These are phyloP conservation scores for Piper longum DNA, from an alignment of 164 flowering plant genomes.

Conservation along the genomic window DNA sequence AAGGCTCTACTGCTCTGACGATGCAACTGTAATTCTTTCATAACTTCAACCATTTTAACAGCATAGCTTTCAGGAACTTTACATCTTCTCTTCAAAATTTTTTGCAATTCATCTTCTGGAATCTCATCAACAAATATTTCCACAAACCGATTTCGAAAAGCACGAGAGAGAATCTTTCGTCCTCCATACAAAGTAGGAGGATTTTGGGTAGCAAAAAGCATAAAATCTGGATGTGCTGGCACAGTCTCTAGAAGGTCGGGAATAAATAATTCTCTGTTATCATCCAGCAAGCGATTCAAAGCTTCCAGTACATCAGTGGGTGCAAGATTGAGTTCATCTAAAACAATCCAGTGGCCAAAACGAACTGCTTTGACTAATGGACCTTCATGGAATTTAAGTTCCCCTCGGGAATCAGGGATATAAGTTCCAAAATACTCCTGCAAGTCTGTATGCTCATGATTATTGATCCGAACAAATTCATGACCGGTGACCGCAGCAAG, in stretches of 20 bases:
- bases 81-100: slow-evolving; percentile 54
- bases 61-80: slow-evolving; percentile 56
- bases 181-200: slow-evolving; percentile 93
- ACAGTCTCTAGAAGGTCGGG: slow-evolving; percentile 73
- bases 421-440: slow-evolving; percentile 94
- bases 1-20: slow-evolving; percentile 82
- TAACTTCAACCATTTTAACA: slow-evolving; percentile 71
- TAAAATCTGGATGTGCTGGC: slow-evolving; percentile 79
- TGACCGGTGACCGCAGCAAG: slow-evolving; percentile 79
- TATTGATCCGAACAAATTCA: slow-evolving; percentile 87
- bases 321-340: slow-evolving; percentile 95
- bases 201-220: slow-evolving; percentile 98
- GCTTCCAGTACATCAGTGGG: slow-evolving; percentile 98
- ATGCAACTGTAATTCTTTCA: slow-evolving; percentile 87
- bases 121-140: slow-evolving; percentile 96
- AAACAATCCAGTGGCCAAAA: slow-evolving; percentile 81
- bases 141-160: slow-evolving; percentile 94
- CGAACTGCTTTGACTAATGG: slow-evolving; percentile 82
- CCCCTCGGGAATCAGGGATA: slow-evolving; percentile 63
- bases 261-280: slow-evolving; percentile 86
- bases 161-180: slow-evolving; percentile 92
- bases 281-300: slow-evolving; percentile 80
- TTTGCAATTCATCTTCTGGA: slow-evolving; percentile 63
- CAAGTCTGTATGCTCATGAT: slow-evolving; percentile 93
- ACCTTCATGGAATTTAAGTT: slow-evolving; percentile 87